These are phyloP conservation scores for Chlamydomonas eustigma DNA, from an alignment of 139 green algal genomes.

Conservation along the genomic window DNA sequence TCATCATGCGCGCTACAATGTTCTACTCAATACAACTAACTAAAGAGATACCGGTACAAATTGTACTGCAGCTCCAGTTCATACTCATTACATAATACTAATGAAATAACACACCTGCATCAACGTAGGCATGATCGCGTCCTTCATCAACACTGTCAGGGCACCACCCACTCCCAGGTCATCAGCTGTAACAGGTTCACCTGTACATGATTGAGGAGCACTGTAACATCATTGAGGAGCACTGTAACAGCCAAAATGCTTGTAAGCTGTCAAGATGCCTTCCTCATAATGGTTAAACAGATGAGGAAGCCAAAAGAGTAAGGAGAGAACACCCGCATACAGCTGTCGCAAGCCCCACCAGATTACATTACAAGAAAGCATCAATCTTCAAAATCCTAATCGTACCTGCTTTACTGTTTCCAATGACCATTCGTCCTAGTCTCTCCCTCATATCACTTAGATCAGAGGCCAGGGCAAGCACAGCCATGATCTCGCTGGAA, in stretches of 20 bases:
- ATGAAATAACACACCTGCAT: constrained; percentile 69
- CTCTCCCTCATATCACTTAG: constrained; percentile 70
- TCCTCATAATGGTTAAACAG: too few relatives aligned
- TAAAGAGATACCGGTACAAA: too few relatives aligned
- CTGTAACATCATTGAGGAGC: too few relatives aligned
- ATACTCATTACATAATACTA: background rate
- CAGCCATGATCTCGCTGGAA: constrained; percentile 91
- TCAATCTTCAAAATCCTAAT: background rate
- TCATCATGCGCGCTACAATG: too few relatives aligned
- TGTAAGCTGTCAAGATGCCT: too few relatives aligned
- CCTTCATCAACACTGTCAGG: constrained; percentile 97
- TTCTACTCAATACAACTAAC: too few relatives aligned
- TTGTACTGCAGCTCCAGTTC: background rate
- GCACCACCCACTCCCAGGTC: constrained; percentile 94
- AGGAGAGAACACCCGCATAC: too few relatives aligned
- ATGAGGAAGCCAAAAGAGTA: too few relatives aligned
- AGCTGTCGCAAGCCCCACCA: too few relatives aligned
- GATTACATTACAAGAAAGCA: background rate
- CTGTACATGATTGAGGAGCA: constrained; percentile 23
- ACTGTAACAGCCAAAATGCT: too few relatives aligned
- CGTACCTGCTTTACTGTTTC: constrained; percentile 18
- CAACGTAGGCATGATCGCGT: constrained; percentile 91
- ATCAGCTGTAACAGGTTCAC: constrained; percentile 87
- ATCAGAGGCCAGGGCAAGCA: constrained; percentile 69
- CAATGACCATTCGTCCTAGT: constrained; percentile 79